Evolutionary conservation across 345 rosid genomes (phyloP), one percentile per base, ranked within the genome.

Genomic region (Eucalyptus fibrosa): DNA sequence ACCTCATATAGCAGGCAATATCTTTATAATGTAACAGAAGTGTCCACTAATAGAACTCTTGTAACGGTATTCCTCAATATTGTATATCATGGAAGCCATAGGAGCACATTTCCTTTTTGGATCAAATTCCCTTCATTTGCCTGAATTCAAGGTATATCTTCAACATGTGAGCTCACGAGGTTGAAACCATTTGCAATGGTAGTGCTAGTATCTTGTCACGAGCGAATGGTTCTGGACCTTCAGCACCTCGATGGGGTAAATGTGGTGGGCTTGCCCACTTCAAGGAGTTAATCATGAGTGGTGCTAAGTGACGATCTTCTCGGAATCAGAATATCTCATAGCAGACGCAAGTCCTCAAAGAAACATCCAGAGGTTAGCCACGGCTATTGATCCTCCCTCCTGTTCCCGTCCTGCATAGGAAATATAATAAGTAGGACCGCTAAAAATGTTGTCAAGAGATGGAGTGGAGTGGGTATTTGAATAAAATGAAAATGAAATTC

Each of bases 161-260:
- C 30, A 56, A 56, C 62, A 56, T 23, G 62, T 23, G 28, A 56
- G 62, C 28, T 56, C 62, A 9, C 0, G 30, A 24, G 0, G 9
- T 56, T 21, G 28, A 56, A 1, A 56, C 62, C 62, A 23, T 9
- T 23, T 56, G 62, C 62, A 56, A 56, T 23, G 62, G 62, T 1
- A 56, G 1, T 56, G 30, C 28, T 3, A 23, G 12, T 56, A 23
- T 23, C 3, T 55, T 9, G 60, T 55, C 28, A 10, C 12, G 28
- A 9, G 1, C 23, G 28, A 56, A 23, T 56, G 62, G 62, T 56
- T 0, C 62, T 56, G 62, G 30, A 24, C 0, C 62, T 9, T 56
- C 28, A 24, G 28, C 28, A 23, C 62, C 62, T 56, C 28, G 60
- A 21, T 9, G 60, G 60, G 28, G 28, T 55, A 55, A 55, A 21